A percentile compares a stretch with the other conserved stretches of the same genome.
These are phyloP conservation scores for Echium plantagineum DNA, from an alignment of 257 asterid genomes.

Conservation along the genomic window DNA sequence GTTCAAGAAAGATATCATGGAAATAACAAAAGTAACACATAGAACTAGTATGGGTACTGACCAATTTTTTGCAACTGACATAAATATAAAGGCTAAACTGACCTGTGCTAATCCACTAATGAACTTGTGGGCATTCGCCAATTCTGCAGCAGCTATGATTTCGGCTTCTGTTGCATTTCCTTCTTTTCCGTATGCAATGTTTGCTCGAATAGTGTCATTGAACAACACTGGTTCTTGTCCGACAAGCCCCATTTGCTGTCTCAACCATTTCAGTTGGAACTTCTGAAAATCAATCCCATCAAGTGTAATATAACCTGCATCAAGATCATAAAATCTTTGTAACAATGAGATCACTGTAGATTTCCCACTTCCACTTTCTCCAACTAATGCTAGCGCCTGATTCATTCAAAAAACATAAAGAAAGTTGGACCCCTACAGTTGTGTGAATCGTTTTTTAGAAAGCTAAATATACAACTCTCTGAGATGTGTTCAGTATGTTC, in stretches of 20 bases:
- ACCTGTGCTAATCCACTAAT: conserved; percentile 56
- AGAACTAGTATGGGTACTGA: too few relatives aligned
- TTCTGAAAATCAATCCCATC: conserved; percentile 75
- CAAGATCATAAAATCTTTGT: conserved; percentile 76
- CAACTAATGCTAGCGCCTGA: conserved; percentile 83
- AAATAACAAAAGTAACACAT: too few relatives aligned
- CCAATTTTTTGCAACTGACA: too few relatives aligned
- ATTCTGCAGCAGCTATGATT: conserved; percentile 59
- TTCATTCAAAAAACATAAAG: conserved; percentile 5
- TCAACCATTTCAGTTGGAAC: conserved; percentile 70
- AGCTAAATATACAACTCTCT: neutral
- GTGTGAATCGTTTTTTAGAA: neutral
- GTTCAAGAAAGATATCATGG: neutral
- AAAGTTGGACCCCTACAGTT: neutral
- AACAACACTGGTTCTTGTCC: conserved; percentile 84
- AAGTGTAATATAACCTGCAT: conserved; percentile 51
- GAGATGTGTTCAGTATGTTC: neutral
- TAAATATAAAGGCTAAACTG: neutral
- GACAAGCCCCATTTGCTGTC: conserved; percentile 90
- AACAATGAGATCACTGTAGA: conserved; percentile 67
- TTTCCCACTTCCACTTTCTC: conserved; percentile 94
- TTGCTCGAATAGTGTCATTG: conserved; percentile 71
- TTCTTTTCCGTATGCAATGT: conserved; percentile 72
- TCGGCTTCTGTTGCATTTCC: conserved; percentile 78
- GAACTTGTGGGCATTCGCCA: conserved; percentile 88